Percentiles rank a stretch among this genome's conserved stretches.
Conservation (phyloP, 148 eudicot genomes). For the Dianthus caryophyllus region DNA sequence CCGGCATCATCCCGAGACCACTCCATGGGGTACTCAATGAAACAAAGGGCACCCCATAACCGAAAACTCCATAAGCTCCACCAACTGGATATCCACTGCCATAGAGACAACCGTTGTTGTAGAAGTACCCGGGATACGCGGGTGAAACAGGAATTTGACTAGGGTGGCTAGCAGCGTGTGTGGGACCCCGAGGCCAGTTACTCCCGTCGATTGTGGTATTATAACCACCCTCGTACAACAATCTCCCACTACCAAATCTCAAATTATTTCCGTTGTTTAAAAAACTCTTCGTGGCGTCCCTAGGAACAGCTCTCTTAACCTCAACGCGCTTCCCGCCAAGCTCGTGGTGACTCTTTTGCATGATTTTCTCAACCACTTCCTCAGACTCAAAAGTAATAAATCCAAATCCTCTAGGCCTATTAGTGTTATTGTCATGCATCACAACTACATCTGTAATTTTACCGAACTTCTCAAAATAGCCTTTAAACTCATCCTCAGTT, state of each 20-base stretch:
- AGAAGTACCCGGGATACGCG: constrained; percentile 50
- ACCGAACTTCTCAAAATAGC: constrained; percentile 77
- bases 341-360: constrained; percentile 55
- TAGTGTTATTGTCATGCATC: constrained; percentile 69
- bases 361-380: constrained; percentile 59
- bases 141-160: constrained; percentile 32
- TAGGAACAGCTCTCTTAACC: constrained; percentile 75
- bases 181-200: constrained; percentile 27
- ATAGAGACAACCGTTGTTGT: constrained; percentile 32
- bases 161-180: constrained; percentile 35
- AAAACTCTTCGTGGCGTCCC: constrained; percentile 36
- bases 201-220: constrained; percentile 24
- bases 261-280: constrained; percentile 25
- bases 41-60: constrained; percentile 47
- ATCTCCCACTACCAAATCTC: constrained; percentile 30
- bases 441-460: constrained; percentile 77
- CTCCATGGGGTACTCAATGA: constrained; percentile 40
- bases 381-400: constrained; percentile 84
- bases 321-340: constrained; percentile 75
- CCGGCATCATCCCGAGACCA: constrained; percentile 30
- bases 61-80: constrained; percentile 39
- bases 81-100: constrained; percentile 35
- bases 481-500: constrained; percentile 65
- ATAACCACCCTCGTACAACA: constrained; percentile 25
- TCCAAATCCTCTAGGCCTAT: constrained; percentile 86